Percentiles rank a stretch among this genome's conserved stretches.
These are phyloP conservation scores for Stevia rebaudiana DNA, from an alignment of 140 eudicot genomes.

Conservation along the genomic window DNA sequence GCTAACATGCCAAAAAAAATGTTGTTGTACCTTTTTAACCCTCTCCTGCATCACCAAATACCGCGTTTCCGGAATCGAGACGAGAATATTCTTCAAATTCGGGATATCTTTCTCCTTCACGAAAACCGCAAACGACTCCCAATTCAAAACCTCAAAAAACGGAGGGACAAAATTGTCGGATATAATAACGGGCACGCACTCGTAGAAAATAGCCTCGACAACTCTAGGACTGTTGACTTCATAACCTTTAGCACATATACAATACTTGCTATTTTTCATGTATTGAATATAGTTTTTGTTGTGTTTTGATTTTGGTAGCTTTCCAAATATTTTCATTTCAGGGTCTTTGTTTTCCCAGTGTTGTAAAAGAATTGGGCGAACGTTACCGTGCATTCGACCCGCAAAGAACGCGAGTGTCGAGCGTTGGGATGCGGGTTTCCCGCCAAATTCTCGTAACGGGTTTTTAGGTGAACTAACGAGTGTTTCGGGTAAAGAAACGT, in stretches of 20 bases:
- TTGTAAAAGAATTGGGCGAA: conserved; percentile 64
- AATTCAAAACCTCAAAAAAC: conserved; percentile 73
- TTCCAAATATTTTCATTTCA: conserved; percentile 61
- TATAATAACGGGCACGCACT: conserved; percentile 86
- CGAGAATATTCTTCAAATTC: conserved; percentile 57
- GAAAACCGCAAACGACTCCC: conserved; percentile 85
- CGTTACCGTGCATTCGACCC: conserved; percentile 79
- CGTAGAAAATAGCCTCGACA: conserved; percentile 82
- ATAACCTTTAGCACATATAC: conserved; percentile 76
- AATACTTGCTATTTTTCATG: conserved; percentile 86
- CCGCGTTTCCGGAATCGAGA: conserved; percentile 39
- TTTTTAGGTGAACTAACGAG: conserved; percentile 32
- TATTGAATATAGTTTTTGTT: conserved; percentile 42
- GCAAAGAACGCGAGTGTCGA: conserved; percentile 77
- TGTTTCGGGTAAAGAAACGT: conserved; percentile 82
- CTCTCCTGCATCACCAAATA: conserved; percentile 56
- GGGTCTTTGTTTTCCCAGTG: conserved; percentile 89
- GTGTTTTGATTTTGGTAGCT: conserved; percentile 42
- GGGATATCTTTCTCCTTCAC: conserved; percentile 67
- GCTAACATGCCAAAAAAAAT: conserved; percentile 72
- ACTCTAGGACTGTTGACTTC: conserved; percentile 92
- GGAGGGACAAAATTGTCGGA: conserved; percentile 94
- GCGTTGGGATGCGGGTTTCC: conserved; percentile 55
- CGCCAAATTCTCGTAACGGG: conserved; percentile 62
- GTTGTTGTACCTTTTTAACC: conserved; percentile 70